Evolutionary conservation across 2,329 filamentous ascomycete species (phyloP), one percentile per base, ranked within the genome.

Genomic region (Aspergillus eucalypticola): DNA sequence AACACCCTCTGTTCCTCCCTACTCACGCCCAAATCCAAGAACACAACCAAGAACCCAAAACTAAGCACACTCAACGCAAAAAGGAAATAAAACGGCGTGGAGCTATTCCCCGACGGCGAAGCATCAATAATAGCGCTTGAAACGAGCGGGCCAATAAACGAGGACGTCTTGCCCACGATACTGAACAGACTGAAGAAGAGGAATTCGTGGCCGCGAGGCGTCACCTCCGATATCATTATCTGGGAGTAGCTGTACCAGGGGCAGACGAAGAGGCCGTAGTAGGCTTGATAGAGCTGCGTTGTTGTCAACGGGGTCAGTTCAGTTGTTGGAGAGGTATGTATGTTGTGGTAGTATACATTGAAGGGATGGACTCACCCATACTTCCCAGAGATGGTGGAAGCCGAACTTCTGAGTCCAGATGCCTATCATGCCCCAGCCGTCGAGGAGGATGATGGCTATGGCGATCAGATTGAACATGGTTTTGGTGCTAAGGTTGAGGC

Each of bases 241-340:
- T 90, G 87, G 0, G 83, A 85, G 73, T 90, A 90, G 51, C 84
- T 86, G 72, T 89, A 90, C 87, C 87, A 90, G 0, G 87, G 87
- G 63, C 87, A 88, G 6, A 89, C 84, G 50, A 89, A 82, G 1
- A 90, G 76, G 0, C 88, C 87, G 66, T 89, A 90, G 64, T 86
- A 88, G 8, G 73, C 76, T 71, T 80, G 78, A 60, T 81, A 80
- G 25, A 79, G 67, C 72, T 74, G 39, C 8, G 11, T 29, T 2
- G 10, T 29, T 8, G 27, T 1, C 10, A 10, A 29, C 8, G 25
- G 27, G 27, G 27, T 29, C 10, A 29, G 27, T 29, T 29, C 7
- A 29, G 27, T 29, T 29, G 13, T 19, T 21, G 15, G 35, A 21
- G 42, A 7, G 42, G 39, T 25, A 54, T 32, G 11, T 29, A 29